Percentiles rank a stretch among this genome's conserved stretches.
phyloP scores from a whole-genome alignment of 2,329 filamentous ascomycete genomes.

The Hypoxylon sp. region DNA sequence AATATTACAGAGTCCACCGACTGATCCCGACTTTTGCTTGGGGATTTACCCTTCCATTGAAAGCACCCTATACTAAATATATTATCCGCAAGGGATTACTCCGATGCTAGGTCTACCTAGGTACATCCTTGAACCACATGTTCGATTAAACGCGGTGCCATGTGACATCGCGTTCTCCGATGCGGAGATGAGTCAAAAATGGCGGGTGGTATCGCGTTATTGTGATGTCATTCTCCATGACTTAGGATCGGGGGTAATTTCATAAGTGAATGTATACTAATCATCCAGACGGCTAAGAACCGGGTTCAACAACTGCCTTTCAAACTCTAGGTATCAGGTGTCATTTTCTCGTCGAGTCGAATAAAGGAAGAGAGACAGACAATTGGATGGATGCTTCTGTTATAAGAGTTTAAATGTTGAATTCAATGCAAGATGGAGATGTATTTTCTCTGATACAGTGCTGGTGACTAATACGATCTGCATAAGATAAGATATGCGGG shows the following conservation, averaged over 20 bases:
- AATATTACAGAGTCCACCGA: neutral
- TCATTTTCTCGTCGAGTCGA: neutral
- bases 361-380: neutral
- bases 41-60: neutral
- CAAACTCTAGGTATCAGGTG: too few species aligned
- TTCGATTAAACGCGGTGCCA: constrained; percentile 36
- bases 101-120: too few species aligned
- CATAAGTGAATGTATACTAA: neutral
- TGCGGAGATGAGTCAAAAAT: neutral
- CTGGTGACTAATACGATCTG: constrained; percentile 25
- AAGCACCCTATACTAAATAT: neutral
- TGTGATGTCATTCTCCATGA: constrained; percentile 20
- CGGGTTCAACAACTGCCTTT: neutral
- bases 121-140: neutral
- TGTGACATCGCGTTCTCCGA: constrained; percentile 41
- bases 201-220: constrained; percentile 4
- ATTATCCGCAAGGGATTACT: neutral
- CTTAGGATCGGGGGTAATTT: neutral
- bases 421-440: neutral
- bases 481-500: constrained; percentile 19
- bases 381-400: neutral
- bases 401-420: neutral
- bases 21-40: neutral
- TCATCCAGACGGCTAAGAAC: neutral
- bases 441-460: constrained; percentile 1